Evolutionary conservation across 371 early-diverging fungal genomes (phyloP), one percentile per base, ranked within the genome.

Genomic region (Mortierella sp.): DNA sequence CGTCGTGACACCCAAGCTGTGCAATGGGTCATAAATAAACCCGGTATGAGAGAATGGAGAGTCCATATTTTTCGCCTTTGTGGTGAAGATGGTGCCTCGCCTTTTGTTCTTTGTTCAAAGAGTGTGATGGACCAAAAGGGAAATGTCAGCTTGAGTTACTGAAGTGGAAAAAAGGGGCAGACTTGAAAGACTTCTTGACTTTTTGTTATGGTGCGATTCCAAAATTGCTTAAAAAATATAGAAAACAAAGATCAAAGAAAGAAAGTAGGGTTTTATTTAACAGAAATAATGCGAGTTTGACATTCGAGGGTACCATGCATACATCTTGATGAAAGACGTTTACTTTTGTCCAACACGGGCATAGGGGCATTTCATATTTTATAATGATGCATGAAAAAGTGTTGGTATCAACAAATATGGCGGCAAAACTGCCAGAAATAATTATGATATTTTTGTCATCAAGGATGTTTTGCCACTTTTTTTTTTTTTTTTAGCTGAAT

Each of bases 1-100:
- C 28, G 52, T 5, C 9, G 50, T 15, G 16, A 36, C 19, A 19
- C 48, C 58, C 9, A 63, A 4, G 38, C 58, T 58, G 13, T 50
- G 55, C 68, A 71, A 40, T 8, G 68, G 61, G 21, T 63, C 63
- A 67, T 71, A 68, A 32, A 71, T 58, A 36, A 59, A 55, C 3
- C 68, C 68, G 21, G 63, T 50, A 15, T 41, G 33, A 4, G 55
- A 8, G 47, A 67, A 67, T 58, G 63, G 19, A 22, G 64, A 45
- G 58, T 72, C 58, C 72, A 72, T 77, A n/a, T 45, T 63, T 62
- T 65, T 43, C 55, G 13, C 53, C 22, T 61, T 21, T 65, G n/a
- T 1, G 24, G 50, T 64, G n/a, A 53, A 45, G 45, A 45, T 64
- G 32, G 19, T 28, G 28, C 28, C 28, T 28, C 28, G 28, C 28